Evolutionary conservation across 1,139 yeast species (phyloP).

Genomic region (Wickerhamomyces sp.): DNA sequence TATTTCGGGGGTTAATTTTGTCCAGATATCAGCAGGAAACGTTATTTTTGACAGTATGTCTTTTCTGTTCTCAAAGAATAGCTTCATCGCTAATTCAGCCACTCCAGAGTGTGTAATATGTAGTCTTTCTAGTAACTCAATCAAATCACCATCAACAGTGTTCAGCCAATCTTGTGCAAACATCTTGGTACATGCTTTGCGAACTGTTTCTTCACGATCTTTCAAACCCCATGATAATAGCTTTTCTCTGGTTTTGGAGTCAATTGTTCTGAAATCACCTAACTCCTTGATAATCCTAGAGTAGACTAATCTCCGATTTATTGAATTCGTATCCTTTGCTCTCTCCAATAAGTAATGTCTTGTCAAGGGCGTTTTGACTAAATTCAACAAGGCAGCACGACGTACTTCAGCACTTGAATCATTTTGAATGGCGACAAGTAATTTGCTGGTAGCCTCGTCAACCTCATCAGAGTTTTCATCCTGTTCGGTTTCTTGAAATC

Average conservation of each 20-base stretch:
- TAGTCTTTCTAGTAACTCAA: constrained; percentile 65
- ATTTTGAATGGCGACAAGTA: constrained; percentile 57
- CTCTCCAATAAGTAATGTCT: constrained; percentile 66
- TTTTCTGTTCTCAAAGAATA: constrained; percentile 56
- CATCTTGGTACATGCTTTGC: constrained; percentile 68
- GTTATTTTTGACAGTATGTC: constrained; percentile 57
- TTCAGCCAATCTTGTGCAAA: constrained; percentile 71
- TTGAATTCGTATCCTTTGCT: constrained; percentile 72
- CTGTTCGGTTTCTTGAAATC: constrained; percentile 62
- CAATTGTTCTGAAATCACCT: constrained; percentile 62
- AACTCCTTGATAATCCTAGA: constrained; percentile 64
- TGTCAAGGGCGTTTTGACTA: constrained; percentile 52
- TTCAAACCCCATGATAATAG: constrained; percentile 79
- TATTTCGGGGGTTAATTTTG: constrained; percentile 65
- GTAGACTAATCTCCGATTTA: constrained; percentile 70
- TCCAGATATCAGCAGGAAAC: constrained; percentile 63
- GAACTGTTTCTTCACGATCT: constrained; percentile 77
- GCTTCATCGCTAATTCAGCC: constrained; percentile 63
- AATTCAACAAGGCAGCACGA: constrained; percentile 72
- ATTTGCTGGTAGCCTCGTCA: constrained; percentile 46
- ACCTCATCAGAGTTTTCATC: constrained; percentile 33
- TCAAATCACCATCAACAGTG: constrained; percentile 62
- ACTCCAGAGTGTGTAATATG: constrained; percentile 62
- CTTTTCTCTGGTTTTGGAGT: constrained; percentile 57
- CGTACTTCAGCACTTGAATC: constrained; percentile 90